Evolutionary conservation across 2,329 filamentous ascomycete species (phyloP).

Genomic region (Phaeomoniella chlamydospora): DNA sequence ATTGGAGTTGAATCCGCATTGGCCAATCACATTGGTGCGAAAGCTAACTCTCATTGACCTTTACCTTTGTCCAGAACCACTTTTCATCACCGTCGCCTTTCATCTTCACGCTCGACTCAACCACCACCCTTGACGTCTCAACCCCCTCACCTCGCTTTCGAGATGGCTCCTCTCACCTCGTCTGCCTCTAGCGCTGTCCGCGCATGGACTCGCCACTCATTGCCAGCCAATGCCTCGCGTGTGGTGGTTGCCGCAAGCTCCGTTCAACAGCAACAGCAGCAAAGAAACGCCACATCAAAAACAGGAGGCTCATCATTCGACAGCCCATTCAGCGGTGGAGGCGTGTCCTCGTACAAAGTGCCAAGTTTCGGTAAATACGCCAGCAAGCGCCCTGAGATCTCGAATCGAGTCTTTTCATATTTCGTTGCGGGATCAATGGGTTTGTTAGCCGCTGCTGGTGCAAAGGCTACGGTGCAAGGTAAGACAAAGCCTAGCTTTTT

Average conservation of each 20-base stretch:
- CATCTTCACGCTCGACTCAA: slow-evolving; percentile 5
- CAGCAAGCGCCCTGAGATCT: slow-evolving; percentile 50
- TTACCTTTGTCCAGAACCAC: slow-evolving; percentile 18
- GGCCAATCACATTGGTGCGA: background rate
- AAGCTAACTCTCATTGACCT: slow-evolving; percentile 19
- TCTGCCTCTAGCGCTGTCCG: slow-evolving; percentile 58
- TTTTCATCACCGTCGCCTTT: slow-evolving; percentile 10
- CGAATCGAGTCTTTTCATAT: slow-evolving; percentile 85
- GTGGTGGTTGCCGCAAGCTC: slow-evolving; percentile 11
- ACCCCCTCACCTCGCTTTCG: slow-evolving; percentile 19
- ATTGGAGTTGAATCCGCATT: background rate
- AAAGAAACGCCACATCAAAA: slow-evolving; percentile 17
- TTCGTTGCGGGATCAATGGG: slow-evolving; percentile 98
- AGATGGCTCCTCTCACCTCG: slow-evolving; percentile 56
- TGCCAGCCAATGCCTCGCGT: slow-evolving; percentile 19
- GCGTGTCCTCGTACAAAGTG: slow-evolving; percentile 50
- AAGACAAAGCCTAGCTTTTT: no score
- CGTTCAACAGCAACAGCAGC: slow-evolving; percentile 19
- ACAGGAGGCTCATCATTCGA: slow-evolving; percentile 27
- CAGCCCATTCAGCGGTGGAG: slow-evolving; percentile 37
- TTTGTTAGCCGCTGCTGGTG: slow-evolving; percentile 78
- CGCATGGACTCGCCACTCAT: slow-evolving; percentile 31
- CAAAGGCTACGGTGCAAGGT: slow-evolving; percentile 98
- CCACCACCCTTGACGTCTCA: slow-evolving; percentile 8
- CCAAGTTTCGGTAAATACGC: slow-evolving; percentile 84